Percentiles rank a stretch among this genome's conserved stretches.
Evolutionary conservation across 371 early-diverging fungal species (phyloP).

Genomic region (Saksenaea vasiformis): DNA sequence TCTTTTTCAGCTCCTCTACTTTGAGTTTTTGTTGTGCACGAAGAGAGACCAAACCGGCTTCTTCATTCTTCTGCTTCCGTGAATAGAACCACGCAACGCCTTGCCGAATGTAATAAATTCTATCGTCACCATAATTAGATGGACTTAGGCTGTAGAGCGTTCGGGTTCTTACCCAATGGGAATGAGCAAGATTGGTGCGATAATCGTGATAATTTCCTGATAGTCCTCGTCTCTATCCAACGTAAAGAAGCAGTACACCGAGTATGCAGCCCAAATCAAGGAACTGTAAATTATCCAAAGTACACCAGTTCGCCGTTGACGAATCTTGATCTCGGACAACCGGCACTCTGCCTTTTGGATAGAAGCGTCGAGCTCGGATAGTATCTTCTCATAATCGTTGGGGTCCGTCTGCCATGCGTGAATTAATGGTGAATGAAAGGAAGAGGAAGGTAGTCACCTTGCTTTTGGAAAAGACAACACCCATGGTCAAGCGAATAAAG

Average conservation of each 20-base stretch:
- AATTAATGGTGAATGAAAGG: background rate
- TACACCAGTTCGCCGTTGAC: constrained; percentile 64
- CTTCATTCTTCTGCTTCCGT: constrained; percentile 64
- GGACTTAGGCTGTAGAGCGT: background rate
- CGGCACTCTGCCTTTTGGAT: constrained; percentile 73
- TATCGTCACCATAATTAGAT: constrained; percentile 12
- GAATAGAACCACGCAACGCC: constrained; percentile 58
- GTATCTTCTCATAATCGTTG: constrained; percentile 77
- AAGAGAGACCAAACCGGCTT: constrained; percentile 48
- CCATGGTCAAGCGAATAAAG: background rate
- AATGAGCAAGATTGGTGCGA: constrained; percentile 47
- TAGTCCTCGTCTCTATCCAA: constrained; percentile 12
- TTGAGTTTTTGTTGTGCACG: constrained; percentile 64
- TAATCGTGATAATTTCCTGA: background rate
- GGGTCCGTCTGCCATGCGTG: constrained; percentile 28
- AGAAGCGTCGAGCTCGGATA: constrained; percentile 75
- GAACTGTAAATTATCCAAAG: constrained; percentile 75
- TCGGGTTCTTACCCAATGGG: constrained; percentile 53
- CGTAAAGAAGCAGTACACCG: constrained; percentile 41
- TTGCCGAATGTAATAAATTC: constrained; percentile 56
- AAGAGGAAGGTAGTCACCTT: background rate
- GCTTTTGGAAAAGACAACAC: constrained; percentile 6
- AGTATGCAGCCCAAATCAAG: constrained; percentile 66
- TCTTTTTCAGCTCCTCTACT: constrained; percentile 90
- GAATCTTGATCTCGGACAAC: constrained; percentile 60